A percentile compares a stretch with the other conserved stretches of the same genome.
Evolutionary conservation across 176 grass and related monocot species (phyloP).

Genomic region (Ensete ventricosum): DNA sequence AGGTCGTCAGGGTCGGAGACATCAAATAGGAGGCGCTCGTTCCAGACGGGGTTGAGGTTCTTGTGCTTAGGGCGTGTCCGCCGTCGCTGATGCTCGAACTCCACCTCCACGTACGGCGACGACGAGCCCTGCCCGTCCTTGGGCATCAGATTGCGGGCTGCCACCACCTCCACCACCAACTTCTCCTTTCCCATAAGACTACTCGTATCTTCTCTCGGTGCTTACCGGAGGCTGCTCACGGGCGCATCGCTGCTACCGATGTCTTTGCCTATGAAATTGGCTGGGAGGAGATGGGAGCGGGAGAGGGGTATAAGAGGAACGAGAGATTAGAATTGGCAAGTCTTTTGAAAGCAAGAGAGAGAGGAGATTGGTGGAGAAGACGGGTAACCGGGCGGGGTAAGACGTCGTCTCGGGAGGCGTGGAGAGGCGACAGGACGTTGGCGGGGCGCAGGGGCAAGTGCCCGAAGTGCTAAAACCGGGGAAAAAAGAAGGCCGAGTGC

Average conservation of each 20-base stretch:
- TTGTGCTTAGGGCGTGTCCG: conserved; percentile 45
- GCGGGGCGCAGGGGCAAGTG: background rate
- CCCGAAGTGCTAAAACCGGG: background rate
- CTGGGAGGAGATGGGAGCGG: background rate
- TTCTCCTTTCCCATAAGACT: conserved; percentile 61
- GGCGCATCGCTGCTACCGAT: background rate
- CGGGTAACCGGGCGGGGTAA: too few relatives aligned
- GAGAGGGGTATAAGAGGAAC: background rate
- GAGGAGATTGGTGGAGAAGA: background rate
- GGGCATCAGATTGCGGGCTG: conserved; percentile 92
- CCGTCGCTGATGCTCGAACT: conserved; percentile 83
- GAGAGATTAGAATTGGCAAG: background rate
- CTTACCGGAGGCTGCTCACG: background rate
- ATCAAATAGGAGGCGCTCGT: conserved; percentile 72
- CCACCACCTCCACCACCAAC: conserved; percentile 90
- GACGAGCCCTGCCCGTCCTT: conserved; percentile 91
- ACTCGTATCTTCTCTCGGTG: background rate
- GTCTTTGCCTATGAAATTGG: background rate
- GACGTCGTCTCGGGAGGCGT: background rate
- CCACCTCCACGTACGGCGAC: conserved; percentile 70
- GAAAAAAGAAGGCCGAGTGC: background rate
- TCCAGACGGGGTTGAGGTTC: conserved; percentile 87
- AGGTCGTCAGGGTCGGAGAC: conserved; percentile 76
- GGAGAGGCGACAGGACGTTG: conserved; percentile 1
- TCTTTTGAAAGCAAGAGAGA: background rate